Percentiles rank a stretch among this genome's conserved stretches.
phyloP scores from a whole-genome alignment of 306 rosid species.

The Lathyrus sativus region DNA sequence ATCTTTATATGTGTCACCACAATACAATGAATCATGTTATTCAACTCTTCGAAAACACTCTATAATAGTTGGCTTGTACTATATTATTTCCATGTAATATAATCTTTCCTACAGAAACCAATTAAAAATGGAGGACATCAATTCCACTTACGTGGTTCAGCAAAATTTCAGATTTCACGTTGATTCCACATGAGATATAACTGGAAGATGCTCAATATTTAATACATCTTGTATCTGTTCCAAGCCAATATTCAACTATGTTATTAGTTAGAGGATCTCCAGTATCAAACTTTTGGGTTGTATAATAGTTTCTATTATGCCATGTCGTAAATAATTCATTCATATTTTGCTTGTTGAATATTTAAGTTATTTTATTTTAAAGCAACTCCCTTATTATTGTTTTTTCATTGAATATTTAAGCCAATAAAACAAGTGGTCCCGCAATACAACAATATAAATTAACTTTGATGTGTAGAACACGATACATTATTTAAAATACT shows the following conservation, averaged over 20 bases:
- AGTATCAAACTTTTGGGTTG: not conserved
- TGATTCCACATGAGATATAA: not conserved
- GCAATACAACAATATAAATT: not conserved
- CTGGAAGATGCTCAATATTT: not conserved
- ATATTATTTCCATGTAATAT: not conserved
- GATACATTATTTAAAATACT: not conserved
- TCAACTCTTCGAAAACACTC: not conserved
- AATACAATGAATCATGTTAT: not conserved
- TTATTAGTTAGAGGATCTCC: not conserved
- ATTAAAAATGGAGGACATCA: not conserved
- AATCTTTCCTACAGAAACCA: not conserved
- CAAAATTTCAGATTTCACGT: not conserved
- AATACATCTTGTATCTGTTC: not conserved
- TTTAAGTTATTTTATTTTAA: not conserved
- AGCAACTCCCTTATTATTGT: not conserved
- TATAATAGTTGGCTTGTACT: not conserved
- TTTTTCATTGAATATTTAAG: not conserved
- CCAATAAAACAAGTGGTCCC: not conserved
- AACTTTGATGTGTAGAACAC: conserved; percentile 2
- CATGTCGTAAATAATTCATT: not conserved
- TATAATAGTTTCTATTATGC: not conserved
- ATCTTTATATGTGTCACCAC: too few relatives aligned
- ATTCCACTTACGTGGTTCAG: not conserved
- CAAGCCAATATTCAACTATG: conserved; percentile 4
- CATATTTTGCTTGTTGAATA: not conserved